Evolutionary conservation across 106 monocot species (phyloP).

Genomic region (Amphibolis antarctica): DNA sequence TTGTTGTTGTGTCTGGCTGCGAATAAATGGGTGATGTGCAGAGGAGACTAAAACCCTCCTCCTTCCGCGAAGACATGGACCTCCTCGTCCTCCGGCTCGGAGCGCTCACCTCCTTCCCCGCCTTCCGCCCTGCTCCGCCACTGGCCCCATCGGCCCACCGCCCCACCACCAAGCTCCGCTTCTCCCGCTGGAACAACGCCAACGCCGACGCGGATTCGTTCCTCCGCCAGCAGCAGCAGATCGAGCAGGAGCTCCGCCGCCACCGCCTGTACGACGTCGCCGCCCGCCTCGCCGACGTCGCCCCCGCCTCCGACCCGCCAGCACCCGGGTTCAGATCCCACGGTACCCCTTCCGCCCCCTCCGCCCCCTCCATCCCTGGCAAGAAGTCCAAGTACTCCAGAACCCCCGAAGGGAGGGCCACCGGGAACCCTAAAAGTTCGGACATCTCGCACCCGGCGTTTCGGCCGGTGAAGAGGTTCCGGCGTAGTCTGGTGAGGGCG

Average conservation of each 20-base stretch:
- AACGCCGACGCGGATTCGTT: slow-evolving; percentile 55
- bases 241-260: slow-evolving; percentile 59
- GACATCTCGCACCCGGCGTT: slow-evolving; percentile 62
- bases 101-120: slow-evolving; percentile 8
- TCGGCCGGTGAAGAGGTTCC: not conserved
- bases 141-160: not conserved
- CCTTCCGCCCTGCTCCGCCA: slow-evolving; percentile 18
- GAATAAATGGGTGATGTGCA: no score
- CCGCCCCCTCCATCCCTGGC: slow-evolving; percentile 50
- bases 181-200: slow-evolving; percentile 84
- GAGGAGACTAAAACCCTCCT: no score
- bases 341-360: slow-evolving; percentile 63
- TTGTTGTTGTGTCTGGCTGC: no score
- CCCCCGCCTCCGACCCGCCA: not conserved
- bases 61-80: no score
- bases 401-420: slow-evolving; percentile 7
- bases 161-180: slow-evolving; percentile 37
- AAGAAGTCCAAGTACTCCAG: slow-evolving; percentile 69
- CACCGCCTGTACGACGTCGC: slow-evolving; percentile 36
- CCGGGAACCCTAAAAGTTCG: not conserved
- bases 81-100: not conserved
- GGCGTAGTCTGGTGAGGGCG: not conserved
- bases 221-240: slow-evolving; percentile 33
- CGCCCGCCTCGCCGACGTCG: slow-evolving; percentile 11
- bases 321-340: slow-evolving; percentile 16